Evolutionary conservation across 306 rosid species (phyloP).

Genomic region (Dryas alaskensis): DNA sequence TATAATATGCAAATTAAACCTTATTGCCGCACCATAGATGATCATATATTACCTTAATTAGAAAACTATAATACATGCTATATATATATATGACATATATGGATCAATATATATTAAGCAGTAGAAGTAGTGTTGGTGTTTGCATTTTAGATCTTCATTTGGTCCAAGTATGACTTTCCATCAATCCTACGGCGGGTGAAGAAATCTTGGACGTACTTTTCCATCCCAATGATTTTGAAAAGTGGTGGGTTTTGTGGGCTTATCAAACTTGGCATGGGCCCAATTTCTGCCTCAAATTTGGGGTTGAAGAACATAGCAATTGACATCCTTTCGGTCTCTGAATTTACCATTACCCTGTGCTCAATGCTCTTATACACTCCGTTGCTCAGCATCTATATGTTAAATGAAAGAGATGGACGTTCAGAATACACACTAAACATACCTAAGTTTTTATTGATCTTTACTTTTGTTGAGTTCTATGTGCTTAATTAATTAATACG

Average conservation of each 20-base stretch:
- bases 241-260: constrained; percentile 43
- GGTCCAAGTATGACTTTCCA: constrained; percentile 66
- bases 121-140: too few species aligned
- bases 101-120: not conserved
- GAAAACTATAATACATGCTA: too few species aligned
- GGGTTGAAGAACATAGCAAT: constrained; percentile 63
- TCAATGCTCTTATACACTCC: constrained; percentile 68
- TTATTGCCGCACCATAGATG: too few species aligned
- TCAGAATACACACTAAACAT: too few species aligned
- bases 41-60: too few species aligned
- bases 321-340: constrained; percentile 62
- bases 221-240: constrained; percentile 48
- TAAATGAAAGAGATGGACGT: too few species aligned
- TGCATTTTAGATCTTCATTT: constrained; percentile 40
- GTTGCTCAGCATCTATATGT: constrained; percentile 64
- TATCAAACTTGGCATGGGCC: constrained; percentile 34
- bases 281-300: constrained; percentile 59
- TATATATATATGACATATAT: not conserved
- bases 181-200: constrained; percentile 44
- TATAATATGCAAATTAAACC: too few species aligned
- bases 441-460: too few species aligned
- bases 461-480: not conserved
- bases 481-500: too few species aligned
- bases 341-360: constrained; percentile 65
- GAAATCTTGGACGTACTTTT: constrained; percentile 49